Evolutionary conservation across 225 moss, liverwort and hornwort species (phyloP).

Genomic region (Sphagnum tenellum): DNA sequence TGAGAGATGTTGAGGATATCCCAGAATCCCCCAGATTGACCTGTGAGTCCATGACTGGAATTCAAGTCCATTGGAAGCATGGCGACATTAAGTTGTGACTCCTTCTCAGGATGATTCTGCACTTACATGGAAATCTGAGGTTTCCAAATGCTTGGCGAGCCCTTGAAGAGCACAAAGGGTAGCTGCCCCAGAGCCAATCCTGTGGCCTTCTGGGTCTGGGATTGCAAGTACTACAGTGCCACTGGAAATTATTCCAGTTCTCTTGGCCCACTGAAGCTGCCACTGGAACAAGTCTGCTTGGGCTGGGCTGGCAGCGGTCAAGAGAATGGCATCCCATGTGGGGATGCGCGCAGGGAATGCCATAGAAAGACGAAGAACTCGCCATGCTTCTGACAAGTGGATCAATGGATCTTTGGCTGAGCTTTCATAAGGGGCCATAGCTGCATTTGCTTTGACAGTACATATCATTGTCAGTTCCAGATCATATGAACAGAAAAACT

Average conservation of each 20-base stretch:
- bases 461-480: too few relatives aligned
- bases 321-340: slow-evolving; percentile 58
- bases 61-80: too few relatives aligned
- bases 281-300: slow-evolving; percentile 46
- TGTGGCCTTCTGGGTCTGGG: slow-evolving; percentile 49
- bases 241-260: slow-evolving; percentile 31
- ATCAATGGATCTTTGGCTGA: slow-evolving; percentile 18
- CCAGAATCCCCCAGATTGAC: too few relatives aligned
- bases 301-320: slow-evolving; percentile 62
- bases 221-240: slow-evolving; percentile 50
- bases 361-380: slow-evolving; percentile 51
- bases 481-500: too few relatives aligned
- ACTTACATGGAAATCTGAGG: background rate
- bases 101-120: too few relatives aligned
- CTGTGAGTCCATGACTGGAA: too few relatives aligned
- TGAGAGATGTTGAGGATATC: too few relatives aligned
- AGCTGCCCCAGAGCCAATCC: slow-evolving; percentile 70
- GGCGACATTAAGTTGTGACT: too few relatives aligned
- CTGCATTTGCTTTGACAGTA: too few relatives aligned
- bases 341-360: slow-evolving; percentile 37
- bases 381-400: slow-evolving; percentile 53
- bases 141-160: slow-evolving; percentile 24
- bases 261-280: slow-evolving; percentile 42
- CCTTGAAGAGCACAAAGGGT: slow-evolving; percentile 45
- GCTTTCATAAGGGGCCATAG: slow-evolving; percentile 8